Conservation (phyloP, 2,329 filamentous ascomycete species). For the Monosporascus sp. region DNA sequence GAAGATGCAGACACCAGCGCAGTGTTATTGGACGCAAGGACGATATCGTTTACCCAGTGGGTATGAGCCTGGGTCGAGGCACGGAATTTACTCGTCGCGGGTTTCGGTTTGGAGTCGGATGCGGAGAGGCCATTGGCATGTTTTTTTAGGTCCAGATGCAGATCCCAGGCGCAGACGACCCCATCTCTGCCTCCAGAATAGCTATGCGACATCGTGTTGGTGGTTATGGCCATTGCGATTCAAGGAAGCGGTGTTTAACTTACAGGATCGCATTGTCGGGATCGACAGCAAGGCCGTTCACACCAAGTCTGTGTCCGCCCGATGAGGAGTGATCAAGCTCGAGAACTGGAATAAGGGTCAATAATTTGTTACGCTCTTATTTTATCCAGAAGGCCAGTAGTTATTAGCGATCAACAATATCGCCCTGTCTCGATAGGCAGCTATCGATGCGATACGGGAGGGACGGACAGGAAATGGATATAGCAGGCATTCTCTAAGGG, state of each 20-base stretch:
- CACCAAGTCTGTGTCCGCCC: conserved; percentile 85
- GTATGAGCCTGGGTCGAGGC: conserved; percentile 71
- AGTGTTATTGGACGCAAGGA: conserved; percentile 69
- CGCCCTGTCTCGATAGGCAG: neutral
- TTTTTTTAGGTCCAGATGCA: conserved; percentile 61
- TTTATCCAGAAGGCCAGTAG: no score
- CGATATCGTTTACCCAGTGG: conserved; percentile 94
- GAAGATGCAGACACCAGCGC: conserved; percentile 86
- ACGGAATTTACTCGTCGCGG: conserved; percentile 50
- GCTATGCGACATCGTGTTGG: conserved; percentile 39
- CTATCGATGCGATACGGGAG: conserved; percentile 1
- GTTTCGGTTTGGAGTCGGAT: conserved; percentile 33
- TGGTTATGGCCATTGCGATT: neutral
- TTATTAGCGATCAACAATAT: neutral
- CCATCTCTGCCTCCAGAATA: conserved; percentile 96
- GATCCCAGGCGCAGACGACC: conserved; percentile 91
- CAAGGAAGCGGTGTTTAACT: conserved; percentile 28
- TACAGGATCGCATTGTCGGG: conserved; percentile 78
- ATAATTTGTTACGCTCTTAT: no score
- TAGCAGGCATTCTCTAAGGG: neutral
- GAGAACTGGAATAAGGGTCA: conserved; percentile 38
- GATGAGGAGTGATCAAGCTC: conserved; percentile 52
- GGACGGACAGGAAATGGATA: neutral
- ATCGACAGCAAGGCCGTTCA: conserved; percentile 92
- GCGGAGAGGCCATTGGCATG: conserved; percentile 16